Evolutionary conservation across 2,329 filamentous ascomycete species (phyloP), one percentile per base, ranked within the genome.

Genomic region (Diaporthe amygdali): DNA sequence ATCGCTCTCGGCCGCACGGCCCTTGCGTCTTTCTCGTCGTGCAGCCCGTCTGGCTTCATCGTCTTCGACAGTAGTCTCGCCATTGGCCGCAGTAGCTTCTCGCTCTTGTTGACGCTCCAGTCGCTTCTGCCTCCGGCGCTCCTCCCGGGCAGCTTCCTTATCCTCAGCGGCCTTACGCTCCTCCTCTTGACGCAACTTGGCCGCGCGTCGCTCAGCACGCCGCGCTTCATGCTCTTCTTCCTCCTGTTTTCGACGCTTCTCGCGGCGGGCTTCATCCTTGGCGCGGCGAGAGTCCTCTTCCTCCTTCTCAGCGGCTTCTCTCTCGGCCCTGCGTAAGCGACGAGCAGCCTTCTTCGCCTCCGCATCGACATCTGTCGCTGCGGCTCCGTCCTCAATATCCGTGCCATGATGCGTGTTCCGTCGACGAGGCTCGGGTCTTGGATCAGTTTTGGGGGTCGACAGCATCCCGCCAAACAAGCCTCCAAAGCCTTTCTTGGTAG

Each of bases 311-410:
- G 84, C 82, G 9, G 75, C 75, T 69, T 80, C 80, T 15, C 81
- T 83, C 70, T 90, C 88, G 2, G 87, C 85, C 20, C 86, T 87
- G 66, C 85, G 87, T 1, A 89, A 86, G 69, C 87, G 88, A n/a
- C 91, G 89, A 70, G 90, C 90, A 37, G 89, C 89, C 54, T 87
- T 87, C 59, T 90, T 87, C 27, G 88, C 89, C 78, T 93, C 92
- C 32, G 86, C 83, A 15, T 91, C 89, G 37, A 86, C 84, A 20
- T 91, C 89, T 3, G 87, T 83, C 70, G 84, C 82, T 8, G 82
- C 79, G 17, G 79, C 86, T 47, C 89, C 83, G 47, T 88, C 89
- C 5, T 89, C 88, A 22, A 87, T 87, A 51, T 89, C 88, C 0
- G 86, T 87, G 9, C 83, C 81, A 30, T 84, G 81, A 66, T 84